Evolutionary conservation across 257 asterid species (phyloP).

Genomic region (Gardenia jasminoides): DNA sequence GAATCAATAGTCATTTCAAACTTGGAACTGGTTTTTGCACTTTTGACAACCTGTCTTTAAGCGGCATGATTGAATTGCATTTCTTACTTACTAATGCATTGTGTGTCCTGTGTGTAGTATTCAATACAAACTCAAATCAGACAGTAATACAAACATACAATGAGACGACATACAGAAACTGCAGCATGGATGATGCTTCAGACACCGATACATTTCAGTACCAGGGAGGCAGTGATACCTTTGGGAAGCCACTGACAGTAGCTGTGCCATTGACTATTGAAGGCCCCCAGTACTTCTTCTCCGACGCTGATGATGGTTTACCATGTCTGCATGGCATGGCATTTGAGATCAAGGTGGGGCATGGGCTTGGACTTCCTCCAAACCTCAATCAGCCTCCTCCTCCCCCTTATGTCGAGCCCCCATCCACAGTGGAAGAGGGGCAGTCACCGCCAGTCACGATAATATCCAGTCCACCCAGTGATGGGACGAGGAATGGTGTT

Average conservation of each 20-base stretch:
- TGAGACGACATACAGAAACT: constrained; percentile 56
- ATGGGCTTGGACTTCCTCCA: constrained; percentile 81
- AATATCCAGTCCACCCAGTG: constrained; percentile 29
- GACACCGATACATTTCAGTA: constrained; percentile 64
- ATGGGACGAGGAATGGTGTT: constrained; percentile 33
- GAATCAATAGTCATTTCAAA: neutral
- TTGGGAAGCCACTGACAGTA: constrained; percentile 37
- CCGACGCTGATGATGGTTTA: constrained; percentile 65
- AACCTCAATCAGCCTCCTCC: constrained; percentile 88
- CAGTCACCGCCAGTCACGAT: constrained; percentile 40
- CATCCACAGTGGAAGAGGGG: constrained; percentile 37
- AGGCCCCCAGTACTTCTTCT: constrained; percentile 70
- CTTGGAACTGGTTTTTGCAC: neutral
- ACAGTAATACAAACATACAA: constrained; percentile 89
- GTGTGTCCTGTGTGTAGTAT: constrained; percentile 42
- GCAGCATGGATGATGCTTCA: constrained; percentile 51
- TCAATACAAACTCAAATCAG: constrained; percentile 78
- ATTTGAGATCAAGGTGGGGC: constrained; percentile 59
- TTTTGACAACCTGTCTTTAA: neutral
- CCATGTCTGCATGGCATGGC: constrained; percentile 77
- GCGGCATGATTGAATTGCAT: neutral
- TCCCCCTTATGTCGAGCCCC: constrained; percentile 73
- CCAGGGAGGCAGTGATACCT: constrained; percentile 40
- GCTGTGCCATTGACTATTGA: constrained; percentile 48
- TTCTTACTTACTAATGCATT: neutral